Evolutionary conservation across 176 grass and related monocot species (phyloP).

Genomic region (Phyllostachys edulis): DNA sequence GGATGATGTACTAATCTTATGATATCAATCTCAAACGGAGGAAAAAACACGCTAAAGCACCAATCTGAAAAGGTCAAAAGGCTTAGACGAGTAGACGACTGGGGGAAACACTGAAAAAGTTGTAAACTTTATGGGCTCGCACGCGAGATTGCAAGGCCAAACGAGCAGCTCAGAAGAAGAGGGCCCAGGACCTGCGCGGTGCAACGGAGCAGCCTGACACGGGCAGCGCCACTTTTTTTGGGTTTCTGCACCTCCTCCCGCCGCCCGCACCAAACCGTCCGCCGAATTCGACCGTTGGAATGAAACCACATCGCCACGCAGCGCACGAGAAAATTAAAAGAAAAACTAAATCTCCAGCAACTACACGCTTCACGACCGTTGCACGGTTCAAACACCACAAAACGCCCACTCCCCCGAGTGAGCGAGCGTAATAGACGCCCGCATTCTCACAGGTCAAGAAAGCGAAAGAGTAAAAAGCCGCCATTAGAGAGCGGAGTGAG

Average conservation of each 20-base stretch:
- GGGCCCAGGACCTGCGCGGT: neutral
- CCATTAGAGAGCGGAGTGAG: neutral
- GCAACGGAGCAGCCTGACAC: constrained; percentile 28
- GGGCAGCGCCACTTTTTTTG: constrained; percentile 24
- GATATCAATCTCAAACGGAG: neutral
- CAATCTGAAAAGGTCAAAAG: neutral
- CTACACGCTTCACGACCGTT: constrained; percentile 47
- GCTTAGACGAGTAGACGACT: neutral
- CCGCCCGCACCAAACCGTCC: neutral
- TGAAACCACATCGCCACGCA: neutral
- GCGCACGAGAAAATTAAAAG: constrained; percentile 32
- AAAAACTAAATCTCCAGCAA: constrained; percentile 28
- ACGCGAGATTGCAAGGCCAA: neutral
- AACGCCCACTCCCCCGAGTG: constrained; percentile 7
- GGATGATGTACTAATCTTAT: neutral
- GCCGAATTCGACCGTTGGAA: constrained; percentile 52
- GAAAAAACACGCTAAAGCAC: neutral
- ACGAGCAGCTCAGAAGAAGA: neutral
- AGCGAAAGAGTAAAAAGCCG: neutral
- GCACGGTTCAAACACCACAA: constrained; percentile 50
- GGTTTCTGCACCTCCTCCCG: neutral
- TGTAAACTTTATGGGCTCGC: constrained; percentile 11
- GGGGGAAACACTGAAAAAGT: neutral
- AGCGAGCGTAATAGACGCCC: neutral
- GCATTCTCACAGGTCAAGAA: constrained; percentile 3